Evolutionary conservation across 768 basidiomycete species (phyloP).

Genomic region (Pleurotus tuoliensis): DNA sequence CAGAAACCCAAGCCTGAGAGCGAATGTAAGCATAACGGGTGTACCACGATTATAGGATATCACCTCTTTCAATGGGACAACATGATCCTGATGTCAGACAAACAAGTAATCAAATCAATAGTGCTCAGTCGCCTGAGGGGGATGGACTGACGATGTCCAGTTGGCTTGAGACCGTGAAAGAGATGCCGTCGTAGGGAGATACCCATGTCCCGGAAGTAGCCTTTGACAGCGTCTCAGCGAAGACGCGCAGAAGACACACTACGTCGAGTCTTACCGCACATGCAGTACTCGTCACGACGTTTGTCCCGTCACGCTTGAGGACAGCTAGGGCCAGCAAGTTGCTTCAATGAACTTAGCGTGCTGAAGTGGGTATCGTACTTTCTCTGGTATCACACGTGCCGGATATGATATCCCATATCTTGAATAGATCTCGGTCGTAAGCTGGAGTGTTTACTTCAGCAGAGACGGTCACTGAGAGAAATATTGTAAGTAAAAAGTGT

Average conservation of each 20-base stretch:
- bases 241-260: too few relatives aligned
- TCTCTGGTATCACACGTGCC: conserved; percentile 51
- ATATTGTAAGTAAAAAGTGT: not conserved
- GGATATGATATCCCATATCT: conserved; percentile 46
- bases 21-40: not conserved
- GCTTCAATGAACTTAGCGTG: not conserved
- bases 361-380: conserved; percentile 26
- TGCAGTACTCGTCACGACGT: conserved; percentile 34
- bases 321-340: conserved; percentile 27
- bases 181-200: conserved; percentile 46
- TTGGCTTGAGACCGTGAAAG: conserved; percentile 39
- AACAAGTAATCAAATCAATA: too few relatives aligned
- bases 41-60: not conserved
- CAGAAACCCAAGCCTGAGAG: conserved; percentile 49
- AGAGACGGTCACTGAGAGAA: conserved; percentile 31
- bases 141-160: conserved; percentile 42
- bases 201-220: conserved; percentile 49
- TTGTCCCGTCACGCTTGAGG: conserved; percentile 40
- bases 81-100: conserved; percentile 36
- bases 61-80: conserved; percentile 53
- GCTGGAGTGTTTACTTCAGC: conserved; percentile 38
- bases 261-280: conserved; percentile 20
- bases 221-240: not conserved
- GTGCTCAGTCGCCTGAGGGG: not conserved
- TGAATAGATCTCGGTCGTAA: conserved; percentile 37